Conservation (phyloP, 306 rosid genomes). For the Phaseolus lunatus region DNA sequence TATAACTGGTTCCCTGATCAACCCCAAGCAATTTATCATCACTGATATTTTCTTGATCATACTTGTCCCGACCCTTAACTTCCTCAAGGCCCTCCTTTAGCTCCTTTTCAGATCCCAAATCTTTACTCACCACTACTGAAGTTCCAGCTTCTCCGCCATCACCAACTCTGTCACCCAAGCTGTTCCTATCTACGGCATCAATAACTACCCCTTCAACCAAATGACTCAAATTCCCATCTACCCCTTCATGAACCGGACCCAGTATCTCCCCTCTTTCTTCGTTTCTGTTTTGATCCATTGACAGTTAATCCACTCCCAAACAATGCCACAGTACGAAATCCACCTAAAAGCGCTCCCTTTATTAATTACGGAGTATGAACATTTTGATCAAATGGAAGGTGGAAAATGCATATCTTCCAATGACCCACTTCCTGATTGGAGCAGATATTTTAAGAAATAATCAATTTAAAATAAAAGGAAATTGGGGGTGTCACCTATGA, state of each 20-base stretch:
- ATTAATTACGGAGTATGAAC: constrained; percentile 41
- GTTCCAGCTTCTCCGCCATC: constrained; percentile 43
- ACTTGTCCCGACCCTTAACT: constrained; percentile 31
- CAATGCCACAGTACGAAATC: constrained; percentile 37
- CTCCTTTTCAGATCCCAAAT: constrained; percentile 49
- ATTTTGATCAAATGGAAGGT: constrained; percentile 48
- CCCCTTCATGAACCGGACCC: constrained; percentile 54
- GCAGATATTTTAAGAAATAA: constrained; percentile 31
- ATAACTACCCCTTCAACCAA: constrained; percentile 54
- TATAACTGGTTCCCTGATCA: constrained; percentile 58
- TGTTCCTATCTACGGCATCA: constrained; percentile 48
- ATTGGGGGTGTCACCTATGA: constrained; percentile 21
- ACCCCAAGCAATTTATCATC: constrained; percentile 43
- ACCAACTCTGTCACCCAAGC: constrained; percentile 40
- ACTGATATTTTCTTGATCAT: constrained; percentile 37
- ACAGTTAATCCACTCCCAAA: constrained; percentile 40
- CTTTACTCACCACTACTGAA: constrained; percentile 40
- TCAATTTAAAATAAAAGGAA: constrained; percentile 28
- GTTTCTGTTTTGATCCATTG: constrained; percentile 61
- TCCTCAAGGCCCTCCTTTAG: constrained; percentile 38
- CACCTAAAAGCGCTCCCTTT: constrained; percentile 6
- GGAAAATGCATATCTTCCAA: constrained; percentile 39
- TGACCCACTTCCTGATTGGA: constrained; percentile 47
- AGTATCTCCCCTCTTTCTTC: constrained; percentile 41
- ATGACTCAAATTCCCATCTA: constrained; percentile 44